Percentiles rank a stretch among this genome's conserved stretches.
Conservation (phyloP, 1,284 basidiomycete species). For the Ustilago loliicola region DNA sequence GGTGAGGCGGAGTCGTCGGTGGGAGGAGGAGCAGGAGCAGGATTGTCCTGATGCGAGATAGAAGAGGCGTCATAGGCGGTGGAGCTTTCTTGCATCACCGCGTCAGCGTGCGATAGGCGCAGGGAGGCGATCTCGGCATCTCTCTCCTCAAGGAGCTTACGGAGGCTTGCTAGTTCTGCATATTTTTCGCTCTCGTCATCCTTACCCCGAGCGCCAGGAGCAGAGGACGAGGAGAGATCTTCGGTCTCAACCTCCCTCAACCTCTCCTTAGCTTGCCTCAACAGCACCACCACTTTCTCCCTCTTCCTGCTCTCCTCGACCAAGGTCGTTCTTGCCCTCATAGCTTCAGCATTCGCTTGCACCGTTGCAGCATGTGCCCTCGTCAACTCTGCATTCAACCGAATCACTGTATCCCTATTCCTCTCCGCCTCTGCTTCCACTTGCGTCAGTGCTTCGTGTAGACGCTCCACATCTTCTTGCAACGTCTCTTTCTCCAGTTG, state of each 20-base stretch:
- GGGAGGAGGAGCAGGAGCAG: too few relatives aligned
- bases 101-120: conserved; percentile 38
- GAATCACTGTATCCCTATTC: conserved; percentile 20
- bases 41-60: too few relatives aligned
- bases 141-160: conserved; percentile 28
- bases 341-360: conserved; percentile 48
- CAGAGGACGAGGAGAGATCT: not conserved
- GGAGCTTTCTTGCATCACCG: conserved; percentile 18
- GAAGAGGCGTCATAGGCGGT: conserved; percentile 9
- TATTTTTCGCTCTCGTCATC: not conserved
- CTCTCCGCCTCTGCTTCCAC: conserved; percentile 29
- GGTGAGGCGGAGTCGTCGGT: too few relatives aligned
- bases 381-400: conserved; percentile 48
- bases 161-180: conserved; percentile 9
- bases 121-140: conserved; percentile 41
- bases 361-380: conserved; percentile 41
- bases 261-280: conserved; percentile 41
- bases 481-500: conserved; percentile 55
- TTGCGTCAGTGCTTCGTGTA: conserved; percentile 44
- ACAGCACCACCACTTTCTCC: conserved; percentile 42
- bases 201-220: not conserved
- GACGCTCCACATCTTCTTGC: conserved; percentile 50
- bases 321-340: conserved; percentile 19
- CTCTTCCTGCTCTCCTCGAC: conserved; percentile 47
- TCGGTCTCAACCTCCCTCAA: conserved; percentile 32